phyloP scores from a whole-genome alignment of 352 stramenopile species.

The Phytophthora sp. region DNA sequence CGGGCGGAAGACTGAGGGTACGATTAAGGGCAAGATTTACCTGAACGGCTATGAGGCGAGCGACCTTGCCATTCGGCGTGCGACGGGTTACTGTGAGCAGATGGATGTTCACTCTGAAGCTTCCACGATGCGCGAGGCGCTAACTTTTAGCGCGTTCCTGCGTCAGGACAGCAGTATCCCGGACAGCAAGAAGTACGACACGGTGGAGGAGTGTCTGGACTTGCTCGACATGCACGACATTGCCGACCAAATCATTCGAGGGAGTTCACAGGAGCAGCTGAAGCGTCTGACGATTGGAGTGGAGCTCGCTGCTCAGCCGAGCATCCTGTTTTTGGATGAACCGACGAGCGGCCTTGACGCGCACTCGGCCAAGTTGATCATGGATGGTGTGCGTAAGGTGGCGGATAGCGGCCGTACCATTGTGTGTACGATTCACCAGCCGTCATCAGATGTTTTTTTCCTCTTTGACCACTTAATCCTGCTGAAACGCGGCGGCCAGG shows the following conservation, averaged over 20 bases:
- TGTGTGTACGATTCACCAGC: too few relatives aligned
- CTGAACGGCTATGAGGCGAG: constrained; percentile 43
- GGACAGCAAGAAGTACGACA: too few relatives aligned
- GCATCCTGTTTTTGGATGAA: background rate
- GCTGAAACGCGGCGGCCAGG: constrained; percentile 49
- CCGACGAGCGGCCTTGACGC: background rate
- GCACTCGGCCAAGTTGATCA: constrained; percentile 69
- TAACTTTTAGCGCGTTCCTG: too few relatives aligned
- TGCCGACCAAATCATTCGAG: constrained; percentile 45
- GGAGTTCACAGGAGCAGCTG: constrained; percentile 45
- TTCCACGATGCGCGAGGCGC: too few relatives aligned
- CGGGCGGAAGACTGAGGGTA: constrained; percentile 48
- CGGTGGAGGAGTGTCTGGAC: constrained; percentile 38
- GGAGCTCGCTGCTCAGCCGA: constrained; percentile 77
- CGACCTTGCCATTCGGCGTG: constrained; percentile 42
- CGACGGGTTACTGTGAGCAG: too few relatives aligned
- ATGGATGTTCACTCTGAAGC: too few relatives aligned
- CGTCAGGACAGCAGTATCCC: too few relatives aligned
- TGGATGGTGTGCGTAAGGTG: constrained; percentile 81
- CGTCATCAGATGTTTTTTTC: constrained; percentile 78
- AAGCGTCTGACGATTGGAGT: too few relatives aligned
- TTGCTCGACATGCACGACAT: constrained; percentile 42
- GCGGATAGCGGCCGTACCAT: constrained; percentile 59
- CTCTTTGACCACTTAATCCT: constrained; percentile 81
- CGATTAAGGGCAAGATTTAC: constrained; percentile 55